phyloP scores from a whole-genome alignment of 2,329 filamentous ascomycete genomes.

The Trichophyton schoenleinii region DNA sequence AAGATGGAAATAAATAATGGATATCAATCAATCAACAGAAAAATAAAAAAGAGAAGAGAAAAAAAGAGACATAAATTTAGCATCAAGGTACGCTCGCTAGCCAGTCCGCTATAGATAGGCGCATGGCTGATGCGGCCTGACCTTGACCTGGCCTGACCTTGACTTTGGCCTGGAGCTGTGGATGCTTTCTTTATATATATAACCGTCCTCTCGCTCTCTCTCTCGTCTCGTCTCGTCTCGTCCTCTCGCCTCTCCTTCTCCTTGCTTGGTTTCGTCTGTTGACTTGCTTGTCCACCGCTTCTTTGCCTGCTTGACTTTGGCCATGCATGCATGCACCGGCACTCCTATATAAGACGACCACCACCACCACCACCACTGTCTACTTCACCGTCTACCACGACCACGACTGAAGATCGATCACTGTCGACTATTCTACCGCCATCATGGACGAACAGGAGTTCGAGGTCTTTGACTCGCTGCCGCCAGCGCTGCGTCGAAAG shows the following conservation, averaged over 20 bases:
- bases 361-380: neutral
- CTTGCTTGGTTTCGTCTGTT: neutral
- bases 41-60: too few species aligned
- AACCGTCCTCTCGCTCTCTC: neutral
- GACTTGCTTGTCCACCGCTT: neutral
- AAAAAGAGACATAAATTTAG: neutral
- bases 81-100: neutral
- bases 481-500: constrained; percentile 45
- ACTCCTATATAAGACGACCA: too few species aligned
- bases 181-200: neutral
- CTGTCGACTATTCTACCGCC: too few species aligned
- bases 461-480: constrained; percentile 40
- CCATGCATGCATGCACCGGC: neutral
- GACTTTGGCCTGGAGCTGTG: too few species aligned
- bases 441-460: constrained; percentile 1
- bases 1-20: too few species aligned
- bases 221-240: neutral
- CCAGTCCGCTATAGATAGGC: neutral
- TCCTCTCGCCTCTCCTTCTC: neutral
- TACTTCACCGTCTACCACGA: neutral
- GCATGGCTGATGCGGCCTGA: neutral
- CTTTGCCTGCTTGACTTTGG: neutral
- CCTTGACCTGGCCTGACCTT: neutral
- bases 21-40: too few species aligned
- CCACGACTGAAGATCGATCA: too few species aligned